Evolutionary conservation across 257 asterid species (phyloP).

Genomic region (Solanum piurae): DNA sequence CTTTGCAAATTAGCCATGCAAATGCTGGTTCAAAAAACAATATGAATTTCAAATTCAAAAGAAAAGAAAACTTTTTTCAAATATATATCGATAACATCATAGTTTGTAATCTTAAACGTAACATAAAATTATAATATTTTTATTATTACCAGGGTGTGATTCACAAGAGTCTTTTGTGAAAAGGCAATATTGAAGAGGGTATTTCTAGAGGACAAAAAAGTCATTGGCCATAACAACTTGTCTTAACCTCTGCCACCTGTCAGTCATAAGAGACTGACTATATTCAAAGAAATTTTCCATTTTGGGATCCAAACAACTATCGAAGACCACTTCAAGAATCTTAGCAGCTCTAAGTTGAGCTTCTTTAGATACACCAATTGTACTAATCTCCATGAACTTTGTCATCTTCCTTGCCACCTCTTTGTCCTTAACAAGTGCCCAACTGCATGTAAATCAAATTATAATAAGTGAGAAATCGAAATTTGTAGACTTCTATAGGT

Average conservation of each 20-base stretch:
- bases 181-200: slow-evolving; percentile 37
- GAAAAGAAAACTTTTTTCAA: too few species aligned
- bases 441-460: slow-evolving; percentile 27
- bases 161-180: slow-evolving; percentile 27
- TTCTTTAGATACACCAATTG: slow-evolving; percentile 88
- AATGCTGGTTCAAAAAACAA: slow-evolving; percentile 33
- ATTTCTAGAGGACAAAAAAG: slow-evolving; percentile 34
- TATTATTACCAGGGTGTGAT: slow-evolving; percentile 48
- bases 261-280: slow-evolving; percentile 24
- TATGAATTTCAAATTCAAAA: too few species aligned
- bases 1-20: slow-evolving; percentile 77
- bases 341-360: slow-evolving; percentile 68
- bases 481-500: neutral
- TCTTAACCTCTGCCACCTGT: slow-evolving; percentile 56
- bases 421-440: slow-evolving; percentile 74
- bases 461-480: neutral
- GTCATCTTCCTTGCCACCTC: slow-evolving; percentile 58
- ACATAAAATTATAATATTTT: neutral
- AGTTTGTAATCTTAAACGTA: too few species aligned
- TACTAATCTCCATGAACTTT: slow-evolving; percentile 53
- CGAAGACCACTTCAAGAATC: slow-evolving; percentile 28
- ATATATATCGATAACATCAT: too few species aligned
- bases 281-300: slow-evolving; percentile 43
- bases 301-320: slow-evolving; percentile 29
- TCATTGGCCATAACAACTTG: slow-evolving; percentile 9